Conservation (phyloP, 2,329 filamentous ascomycete species). For the Aspergillus novofumigatus region DNA sequence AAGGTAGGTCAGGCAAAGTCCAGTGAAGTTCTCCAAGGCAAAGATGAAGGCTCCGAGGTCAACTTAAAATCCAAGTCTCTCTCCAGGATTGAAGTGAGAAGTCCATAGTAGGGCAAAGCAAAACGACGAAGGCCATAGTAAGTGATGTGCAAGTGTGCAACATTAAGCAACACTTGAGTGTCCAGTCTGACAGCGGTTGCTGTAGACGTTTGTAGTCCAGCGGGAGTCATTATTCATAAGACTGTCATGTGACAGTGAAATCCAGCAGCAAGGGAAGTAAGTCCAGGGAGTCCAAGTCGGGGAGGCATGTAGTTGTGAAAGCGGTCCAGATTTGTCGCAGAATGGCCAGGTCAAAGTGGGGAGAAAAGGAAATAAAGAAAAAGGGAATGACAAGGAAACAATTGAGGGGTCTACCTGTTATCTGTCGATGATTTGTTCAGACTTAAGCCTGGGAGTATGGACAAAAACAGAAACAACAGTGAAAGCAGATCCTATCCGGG, state of each 20-base stretch:
- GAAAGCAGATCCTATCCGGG: constrained; percentile 32
- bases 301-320: not conserved
- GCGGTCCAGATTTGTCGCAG: constrained; percentile 7
- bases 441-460: constrained; percentile 21
- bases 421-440: constrained; percentile 24
- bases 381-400: constrained; percentile 26
- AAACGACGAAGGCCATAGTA: constrained; percentile 8
- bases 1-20: constrained; percentile 2
- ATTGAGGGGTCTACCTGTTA: constrained; percentile 42
- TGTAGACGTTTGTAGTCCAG: constrained; percentile 20
- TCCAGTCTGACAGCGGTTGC: constrained; percentile 33
- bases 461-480: constrained; percentile 27
- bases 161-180: constrained; percentile 40
- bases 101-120: constrained; percentile 13
- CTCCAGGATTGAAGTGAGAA: constrained; percentile 26
- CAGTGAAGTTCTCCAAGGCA: constrained; percentile 3
- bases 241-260: constrained; percentile 17
- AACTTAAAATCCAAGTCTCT: constrained; percentile 19
- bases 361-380: constrained; percentile 18
- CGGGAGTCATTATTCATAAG: constrained; percentile 22
- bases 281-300: constrained; percentile 2
- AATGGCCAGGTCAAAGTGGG: constrained; percentile 9
- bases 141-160: constrained; percentile 27
- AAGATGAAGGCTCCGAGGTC: constrained; percentile 1
- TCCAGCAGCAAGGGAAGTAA: constrained; percentile 12